phyloP scores from a whole-genome alignment of 768 basidiomycete species.

The Trametes cingulata region DNA sequence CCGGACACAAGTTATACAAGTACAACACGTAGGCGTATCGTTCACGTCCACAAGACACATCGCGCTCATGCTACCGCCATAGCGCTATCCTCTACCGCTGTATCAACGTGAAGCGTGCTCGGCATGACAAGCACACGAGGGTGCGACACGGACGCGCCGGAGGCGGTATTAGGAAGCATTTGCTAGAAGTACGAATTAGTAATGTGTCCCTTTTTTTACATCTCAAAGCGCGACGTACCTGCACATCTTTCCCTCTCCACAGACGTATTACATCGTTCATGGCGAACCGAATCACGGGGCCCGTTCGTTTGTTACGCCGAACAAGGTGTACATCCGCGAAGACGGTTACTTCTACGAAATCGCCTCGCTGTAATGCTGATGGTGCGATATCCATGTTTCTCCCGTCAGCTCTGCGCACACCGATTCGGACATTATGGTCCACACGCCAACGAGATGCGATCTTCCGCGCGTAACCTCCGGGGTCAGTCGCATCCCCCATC shows the following conservation, averaged over 20 bases:
- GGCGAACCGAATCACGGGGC: background rate
- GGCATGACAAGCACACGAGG: no score
- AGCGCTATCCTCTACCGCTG: no score
- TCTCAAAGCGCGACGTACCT: no score
- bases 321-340: background rate
- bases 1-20: no score
- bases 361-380: background rate
- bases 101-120: no score
- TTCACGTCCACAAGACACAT: no score
- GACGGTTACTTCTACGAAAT: background rate
- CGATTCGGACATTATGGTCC: background rate
- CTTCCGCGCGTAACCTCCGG: background rate
- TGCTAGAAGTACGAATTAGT: no score
- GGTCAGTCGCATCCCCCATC: background rate
- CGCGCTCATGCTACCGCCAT: no score
- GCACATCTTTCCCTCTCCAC: background rate
- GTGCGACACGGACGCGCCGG: no score
- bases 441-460: background rate
- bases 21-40: no score
- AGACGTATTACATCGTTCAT: background rate
- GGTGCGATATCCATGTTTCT: background rate
- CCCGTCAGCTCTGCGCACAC: background rate
- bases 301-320: background rate
- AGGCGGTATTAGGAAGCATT: no score
- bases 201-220: no score